Evolutionary conservation across 2,329 filamentous ascomycete species (phyloP), one percentile per base, ranked within the genome.

Genomic region (Fusarium euwallaceae): DNA sequence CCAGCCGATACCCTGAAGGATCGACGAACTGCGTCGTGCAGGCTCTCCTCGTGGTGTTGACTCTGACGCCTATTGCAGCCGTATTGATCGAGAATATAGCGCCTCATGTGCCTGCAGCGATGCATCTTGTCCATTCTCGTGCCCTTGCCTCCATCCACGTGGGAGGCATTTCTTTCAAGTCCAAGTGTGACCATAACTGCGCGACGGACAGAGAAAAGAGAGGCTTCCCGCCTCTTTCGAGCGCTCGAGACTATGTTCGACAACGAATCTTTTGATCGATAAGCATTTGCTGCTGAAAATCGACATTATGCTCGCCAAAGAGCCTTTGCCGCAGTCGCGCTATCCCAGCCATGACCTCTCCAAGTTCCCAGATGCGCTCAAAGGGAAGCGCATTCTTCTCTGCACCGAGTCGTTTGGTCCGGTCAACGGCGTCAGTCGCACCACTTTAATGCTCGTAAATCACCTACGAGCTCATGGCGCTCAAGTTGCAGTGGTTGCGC

Each of bases 321-420:
- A 39, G 39, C 32, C 60, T 32, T 17, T 61, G 41, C 14, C 55
- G 36, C 61, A 62, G 34, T 55, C 58, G 61, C 64, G 68, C 34
- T 72, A 75, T 12, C 66, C 64, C 43, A 77, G 78, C 10, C 84
- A 86, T 74, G 84, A 88, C 67, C 78, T 86, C 61, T 81, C 85
- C 12, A 71, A 80, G 43, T 90, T 89, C 70, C 88, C 88, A 0
- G 48, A 79, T 1, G 78, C 83, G 10, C 85, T 93, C n/a, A 82
- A 85, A 41, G 90, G 89, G 11, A 92, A 90, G 80, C 88, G 88
- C 71, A 87, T 94, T 70, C 82, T 94, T 9, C 87, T 94, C 9
- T 92, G 91, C 71, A 93, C 92, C 16, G 92, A 94, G 79, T 93
- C 91, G 1, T 92, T 93, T 67, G 92, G 92, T 4, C 92, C 92